Evolutionary conservation across 2,329 filamentous ascomycete species (phyloP).

Genomic region (Fusarium praegraminearum): DNA sequence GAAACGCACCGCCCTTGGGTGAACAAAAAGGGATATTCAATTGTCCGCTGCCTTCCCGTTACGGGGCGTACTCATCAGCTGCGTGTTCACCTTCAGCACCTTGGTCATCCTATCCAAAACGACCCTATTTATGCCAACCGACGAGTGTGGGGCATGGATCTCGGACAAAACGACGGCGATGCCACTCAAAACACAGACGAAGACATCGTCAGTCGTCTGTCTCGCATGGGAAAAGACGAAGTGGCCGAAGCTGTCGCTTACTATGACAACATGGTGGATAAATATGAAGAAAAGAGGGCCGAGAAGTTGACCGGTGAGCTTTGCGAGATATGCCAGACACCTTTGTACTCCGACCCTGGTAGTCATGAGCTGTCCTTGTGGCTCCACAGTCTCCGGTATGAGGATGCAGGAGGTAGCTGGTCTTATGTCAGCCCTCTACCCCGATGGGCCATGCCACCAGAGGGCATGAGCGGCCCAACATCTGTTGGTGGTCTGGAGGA

Average conservation of each 20-base stretch:
- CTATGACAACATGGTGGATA: conserved; percentile 91
- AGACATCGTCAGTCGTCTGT: conserved; percentile 86
- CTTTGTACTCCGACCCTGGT: conserved; percentile 93
- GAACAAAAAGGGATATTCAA: conserved; percentile 84
- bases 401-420: conserved; percentile 86
- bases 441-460: conserved; percentile 85
- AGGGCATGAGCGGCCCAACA: conserved; percentile 76
- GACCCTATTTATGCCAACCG: conserved; percentile 98
- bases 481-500: conserved; percentile 72
- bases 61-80: conserved; percentile 96
- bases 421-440: conserved; percentile 88
- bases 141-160: conserved; percentile 85
- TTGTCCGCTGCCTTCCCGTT: conserved; percentile 92
- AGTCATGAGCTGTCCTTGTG: conserved; percentile 91
- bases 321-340: conserved; percentile 85
- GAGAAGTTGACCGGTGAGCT: conserved; percentile 91
- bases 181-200: conserved; percentile 81
- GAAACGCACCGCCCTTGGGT: conserved; percentile 56
- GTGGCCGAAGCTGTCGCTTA: conserved; percentile 91
- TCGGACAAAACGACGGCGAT: conserved; percentile 77
- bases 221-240: conserved; percentile 93
- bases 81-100: conserved; percentile 91
- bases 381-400: conserved; percentile 91
- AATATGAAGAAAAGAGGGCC: conserved; percentile 89
- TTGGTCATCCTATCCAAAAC: conserved; percentile 95